These are phyloP conservation scores for Mercurialis annua DNA, from an alignment of 345 rosid species.

Conservation along the genomic window DNA sequence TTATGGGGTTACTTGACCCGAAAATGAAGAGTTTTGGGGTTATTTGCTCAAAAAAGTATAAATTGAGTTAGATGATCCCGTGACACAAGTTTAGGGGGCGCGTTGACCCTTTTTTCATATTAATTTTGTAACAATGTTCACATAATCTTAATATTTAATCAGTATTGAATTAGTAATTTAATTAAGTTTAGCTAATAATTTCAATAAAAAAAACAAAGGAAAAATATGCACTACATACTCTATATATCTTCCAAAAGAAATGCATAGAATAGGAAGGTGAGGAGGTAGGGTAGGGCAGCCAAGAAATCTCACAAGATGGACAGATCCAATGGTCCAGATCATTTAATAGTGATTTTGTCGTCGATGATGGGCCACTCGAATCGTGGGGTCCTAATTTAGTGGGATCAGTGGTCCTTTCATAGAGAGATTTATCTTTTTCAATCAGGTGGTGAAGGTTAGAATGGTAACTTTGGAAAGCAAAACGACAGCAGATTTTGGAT, in stretches of 20 bases:
- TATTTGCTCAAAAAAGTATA: too few species aligned
- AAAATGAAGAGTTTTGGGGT: too few species aligned
- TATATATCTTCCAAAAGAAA: not conserved
- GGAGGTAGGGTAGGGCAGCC: not conserved
- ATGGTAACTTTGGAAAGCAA: not conserved
- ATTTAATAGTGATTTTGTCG: not conserved
- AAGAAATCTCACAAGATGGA: not conserved
- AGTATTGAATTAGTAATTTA: too few species aligned
- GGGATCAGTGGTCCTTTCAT: conserved; percentile 2
- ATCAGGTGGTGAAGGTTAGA: not conserved
- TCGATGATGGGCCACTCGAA: conserved; percentile 6
- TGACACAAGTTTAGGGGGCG: too few species aligned
- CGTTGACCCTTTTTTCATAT: too few species aligned
- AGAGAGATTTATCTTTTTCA: not conserved
- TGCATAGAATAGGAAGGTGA: not conserved
- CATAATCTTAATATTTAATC: too few species aligned
- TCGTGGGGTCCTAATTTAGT: conserved; percentile 6
- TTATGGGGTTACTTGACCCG: too few species aligned
- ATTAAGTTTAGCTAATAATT: too few species aligned
- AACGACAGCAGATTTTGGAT: conserved; percentile 14
- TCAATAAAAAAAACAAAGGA: too few species aligned
- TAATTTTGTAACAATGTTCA: too few species aligned
- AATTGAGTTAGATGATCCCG: too few species aligned
- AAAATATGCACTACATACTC: too few species aligned
- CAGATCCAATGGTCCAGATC: conserved; percentile 11